These are phyloP conservation scores for Pyrus bretschneideri DNA, from an alignment of 306 rosid genomes.

Conservation along the genomic window DNA sequence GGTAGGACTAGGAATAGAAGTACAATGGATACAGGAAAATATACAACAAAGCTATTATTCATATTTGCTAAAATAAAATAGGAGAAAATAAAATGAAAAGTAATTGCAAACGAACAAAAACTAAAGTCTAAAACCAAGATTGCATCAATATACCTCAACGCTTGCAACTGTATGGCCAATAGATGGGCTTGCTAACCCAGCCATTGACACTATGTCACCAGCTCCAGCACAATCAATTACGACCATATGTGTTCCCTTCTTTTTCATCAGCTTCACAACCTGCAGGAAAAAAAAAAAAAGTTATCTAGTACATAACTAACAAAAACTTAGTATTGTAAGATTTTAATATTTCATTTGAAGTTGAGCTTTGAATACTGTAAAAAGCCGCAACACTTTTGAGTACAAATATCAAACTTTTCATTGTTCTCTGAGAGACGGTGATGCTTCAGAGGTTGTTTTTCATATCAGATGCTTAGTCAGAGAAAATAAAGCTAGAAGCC, in stretches of 20 bases:
- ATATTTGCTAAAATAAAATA: neutral
- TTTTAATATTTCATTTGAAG: neutral
- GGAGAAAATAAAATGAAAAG: neutral
- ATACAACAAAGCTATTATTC: neutral
- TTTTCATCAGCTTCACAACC: slow-evolving; percentile 89
- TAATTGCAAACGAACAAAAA: neutral
- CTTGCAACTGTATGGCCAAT: slow-evolving; percentile 88
- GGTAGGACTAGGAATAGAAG: neutral
- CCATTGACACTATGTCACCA: slow-evolving; percentile 90
- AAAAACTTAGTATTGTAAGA: neutral
- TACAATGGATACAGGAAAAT: neutral
- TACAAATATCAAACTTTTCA: neutral
- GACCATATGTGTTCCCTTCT: slow-evolving; percentile 75
- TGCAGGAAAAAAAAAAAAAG: slow-evolving; percentile 20
- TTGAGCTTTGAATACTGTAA: neutral
- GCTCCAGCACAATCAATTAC: slow-evolving; percentile 87
- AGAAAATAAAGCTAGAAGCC: neutral
- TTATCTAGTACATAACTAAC: neutral
- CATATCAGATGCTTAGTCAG: neutral
- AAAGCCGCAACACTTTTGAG: neutral
- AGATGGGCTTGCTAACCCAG: slow-evolving; percentile 76
- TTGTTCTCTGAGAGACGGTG: neutral
- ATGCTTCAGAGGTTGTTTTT: neutral
- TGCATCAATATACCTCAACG: slow-evolving; percentile 44
- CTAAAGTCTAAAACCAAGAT: neutral